These are phyloP conservation scores for Biscogniauxia sp. DNA, from an alignment of 2,329 filamentous ascomycete genomes.

Conservation along the genomic window DNA sequence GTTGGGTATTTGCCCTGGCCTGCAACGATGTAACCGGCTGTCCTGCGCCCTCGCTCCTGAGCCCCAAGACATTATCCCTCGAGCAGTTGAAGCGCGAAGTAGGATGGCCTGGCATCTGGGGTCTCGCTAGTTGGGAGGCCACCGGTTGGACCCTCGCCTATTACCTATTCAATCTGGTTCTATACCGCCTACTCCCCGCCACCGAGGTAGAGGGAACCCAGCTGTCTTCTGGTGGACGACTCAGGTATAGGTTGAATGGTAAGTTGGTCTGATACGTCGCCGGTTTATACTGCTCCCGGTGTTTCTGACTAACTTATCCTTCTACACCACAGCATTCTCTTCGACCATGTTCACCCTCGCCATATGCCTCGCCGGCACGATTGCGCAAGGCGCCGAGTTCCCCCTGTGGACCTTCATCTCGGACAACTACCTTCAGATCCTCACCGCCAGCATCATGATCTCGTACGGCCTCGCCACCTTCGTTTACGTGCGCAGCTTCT, in stretches of 20 bases:
- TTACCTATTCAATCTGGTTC: constrained; percentile 70
- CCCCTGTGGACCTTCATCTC: constrained; percentile 87
- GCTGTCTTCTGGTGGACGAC: constrained; percentile 66
- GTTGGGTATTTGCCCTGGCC: constrained; percentile 75
- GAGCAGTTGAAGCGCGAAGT: constrained; percentile 74
- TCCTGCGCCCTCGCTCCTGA: constrained; percentile 76
- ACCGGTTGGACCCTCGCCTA: constrained; percentile 72
- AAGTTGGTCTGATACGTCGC: constrained; percentile 19
- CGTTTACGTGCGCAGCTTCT: constrained; percentile 80
- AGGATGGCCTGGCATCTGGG: constrained; percentile 76
- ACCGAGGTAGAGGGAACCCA: constrained; percentile 67
- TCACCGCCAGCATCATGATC: constrained; percentile 78
- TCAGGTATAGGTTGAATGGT: constrained; percentile 84
- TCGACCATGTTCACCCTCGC: constrained; percentile 72
- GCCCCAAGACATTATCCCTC: constrained; percentile 68
- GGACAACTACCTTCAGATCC: constrained; percentile 82
- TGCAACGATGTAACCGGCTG: constrained; percentile 94
- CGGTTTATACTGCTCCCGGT: background rate
- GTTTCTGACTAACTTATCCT: constrained; percentile 15
- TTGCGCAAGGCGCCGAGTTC: constrained; percentile 75
- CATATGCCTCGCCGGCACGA: constrained; percentile 71
- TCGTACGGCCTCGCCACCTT: constrained; percentile 69
- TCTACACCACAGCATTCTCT: constrained; percentile 57
- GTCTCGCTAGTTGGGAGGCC: constrained; percentile 67
- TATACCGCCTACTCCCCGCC: constrained; percentile 77